Base-by-base conservation (phyloP, 106 monocot species). In the Platanthera zijinensis region DNA sequence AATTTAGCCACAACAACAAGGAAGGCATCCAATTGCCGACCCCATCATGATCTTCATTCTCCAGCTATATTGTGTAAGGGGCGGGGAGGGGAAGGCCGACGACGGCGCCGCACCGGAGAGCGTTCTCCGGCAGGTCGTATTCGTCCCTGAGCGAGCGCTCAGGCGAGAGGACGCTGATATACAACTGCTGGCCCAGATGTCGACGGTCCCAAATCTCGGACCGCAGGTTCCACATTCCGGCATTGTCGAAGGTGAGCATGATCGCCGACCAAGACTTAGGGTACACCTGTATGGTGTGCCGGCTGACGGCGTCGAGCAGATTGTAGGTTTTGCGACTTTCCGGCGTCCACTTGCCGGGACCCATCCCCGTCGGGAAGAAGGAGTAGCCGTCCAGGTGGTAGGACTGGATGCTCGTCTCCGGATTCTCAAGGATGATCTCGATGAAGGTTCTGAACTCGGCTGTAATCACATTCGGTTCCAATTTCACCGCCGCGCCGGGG, bases 351-450 rank as follows among this genome's bases (percentile, higher is more conserved):
- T 39, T 84, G 17, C 87, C 87, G 10, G 84, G 84, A 0, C 87
- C 87, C 87, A 87, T 87, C 10, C 90, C 93, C 59, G 76, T 88
- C 7, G 90, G 74, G 84, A 90, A 93, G 90, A 93, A 93, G 62
- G 93, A 77, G 80, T 93, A 90, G 25, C 93, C 90, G 22, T 93
- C 67, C 14, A 93, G 78, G 76, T 93, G 93, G 79, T 86, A 90
- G 46, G 86, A 77, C 75, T 93, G 86, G 30, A 86, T 39, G 69
- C 76, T 73, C 76, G 76, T 86, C 78, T 88, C 88, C 2, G 80
- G 81, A 72, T 93, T 93, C 84, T 93, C 87, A 14, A 93, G 75
- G 66, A 93, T 79, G 66, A 90, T 72, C 90, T 93, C 93, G 62
- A 93, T 77, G 78, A 81, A 93, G 47, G 80, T 80, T 13, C 93